Percentiles rank a stretch among this genome's conserved stretches.
phyloP scores from a whole-genome alignment of 169 alveolate species.

The Plasmodium billcollinsi region DNA sequence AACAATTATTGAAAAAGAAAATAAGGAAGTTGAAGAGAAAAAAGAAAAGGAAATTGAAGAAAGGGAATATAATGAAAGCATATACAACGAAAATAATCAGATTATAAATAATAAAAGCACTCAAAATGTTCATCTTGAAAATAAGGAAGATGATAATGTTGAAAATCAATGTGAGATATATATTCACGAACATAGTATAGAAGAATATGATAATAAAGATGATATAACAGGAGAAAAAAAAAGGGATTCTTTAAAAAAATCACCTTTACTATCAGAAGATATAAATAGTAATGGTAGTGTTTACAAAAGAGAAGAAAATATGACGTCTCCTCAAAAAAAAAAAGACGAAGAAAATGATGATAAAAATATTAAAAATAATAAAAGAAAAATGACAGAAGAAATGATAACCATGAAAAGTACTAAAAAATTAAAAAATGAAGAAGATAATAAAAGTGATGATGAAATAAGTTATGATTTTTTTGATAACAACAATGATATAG shows the following conservation, averaged over 20 bases:
- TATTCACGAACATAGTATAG: not conserved
- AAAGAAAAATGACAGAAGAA: constrained; percentile 38
- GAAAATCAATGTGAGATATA: constrained; percentile 1
- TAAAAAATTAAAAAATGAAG: constrained; percentile 46
- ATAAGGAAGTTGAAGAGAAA: too few species aligned
- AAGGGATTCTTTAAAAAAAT: constrained; percentile 11
- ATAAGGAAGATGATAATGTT: constrained; percentile 13
- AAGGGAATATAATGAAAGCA: too few species aligned
- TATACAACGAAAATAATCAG: too few species aligned
- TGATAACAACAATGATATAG: constrained; percentile 35
- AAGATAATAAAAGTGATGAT: not conserved
- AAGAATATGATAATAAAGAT: not conserved
- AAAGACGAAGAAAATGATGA: constrained; percentile 43
- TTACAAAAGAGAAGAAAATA: constrained; percentile 19
- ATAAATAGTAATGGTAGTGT: not conserved
- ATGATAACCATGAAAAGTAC: not conserved
- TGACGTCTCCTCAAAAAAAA: not conserved
- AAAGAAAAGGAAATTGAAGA: too few species aligned
- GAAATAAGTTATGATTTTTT: constrained; percentile 53
- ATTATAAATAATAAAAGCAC: too few species aligned
- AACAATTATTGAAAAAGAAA: too few species aligned
- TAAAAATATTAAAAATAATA: constrained; percentile 17
- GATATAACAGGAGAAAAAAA: constrained; percentile 10
- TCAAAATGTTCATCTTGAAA: constrained; percentile 2
- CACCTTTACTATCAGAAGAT: not conserved